Percentiles rank a stretch among this genome's conserved stretches.
These are phyloP conservation scores for Cystoderma amianthinum DNA, from an alignment of 768 basidiomycete genomes.

Conservation along the genomic window DNA sequence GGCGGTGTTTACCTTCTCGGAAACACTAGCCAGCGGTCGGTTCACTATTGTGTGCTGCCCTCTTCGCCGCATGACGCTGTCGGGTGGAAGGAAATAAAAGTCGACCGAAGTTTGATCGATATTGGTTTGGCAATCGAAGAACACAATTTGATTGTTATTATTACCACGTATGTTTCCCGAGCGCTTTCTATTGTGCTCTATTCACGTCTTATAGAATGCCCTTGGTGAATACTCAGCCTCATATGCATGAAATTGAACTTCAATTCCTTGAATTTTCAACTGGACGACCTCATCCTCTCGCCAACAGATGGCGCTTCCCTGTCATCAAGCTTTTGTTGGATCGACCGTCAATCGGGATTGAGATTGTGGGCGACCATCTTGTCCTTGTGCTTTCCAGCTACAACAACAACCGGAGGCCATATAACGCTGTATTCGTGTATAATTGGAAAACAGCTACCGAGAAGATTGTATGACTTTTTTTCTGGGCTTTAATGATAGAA, in stretches of 20 bases:
- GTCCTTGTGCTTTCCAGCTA: conserved; percentile 27
- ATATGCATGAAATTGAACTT: conserved; percentile 12
- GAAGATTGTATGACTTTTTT: conserved; percentile 20
- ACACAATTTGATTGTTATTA: conserved; percentile 35
- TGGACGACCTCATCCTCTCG: conserved; percentile 25
- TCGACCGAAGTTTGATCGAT: conserved; percentile 27
- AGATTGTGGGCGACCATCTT: conserved; percentile 37
- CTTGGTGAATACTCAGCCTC: neutral
- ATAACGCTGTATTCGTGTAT: conserved; percentile 30
- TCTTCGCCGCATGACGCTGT: conserved; percentile 13
- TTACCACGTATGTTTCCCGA: conserved; percentile 26
- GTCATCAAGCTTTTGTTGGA: conserved; percentile 16
- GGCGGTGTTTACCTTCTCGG: conserved; percentile 35
- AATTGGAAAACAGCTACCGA: conserved; percentile 34
- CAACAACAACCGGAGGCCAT: conserved; percentile 5
- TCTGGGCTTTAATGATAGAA: neutral
- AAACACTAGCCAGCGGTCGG: conserved; percentile 11
- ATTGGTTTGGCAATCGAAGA: conserved; percentile 34
- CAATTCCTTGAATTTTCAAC: conserved; percentile 27
- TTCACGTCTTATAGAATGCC: neutral
- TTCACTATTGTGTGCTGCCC: conserved; percentile 28
- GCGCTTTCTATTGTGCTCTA: neutral
- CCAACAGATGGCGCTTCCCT: conserved; percentile 18
- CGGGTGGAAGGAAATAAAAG: conserved; percentile 20
- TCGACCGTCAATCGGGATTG: conserved; percentile 29